Conservation (phyloP, 2,329 filamentous ascomycete species). For the Calycina marina region DNA sequence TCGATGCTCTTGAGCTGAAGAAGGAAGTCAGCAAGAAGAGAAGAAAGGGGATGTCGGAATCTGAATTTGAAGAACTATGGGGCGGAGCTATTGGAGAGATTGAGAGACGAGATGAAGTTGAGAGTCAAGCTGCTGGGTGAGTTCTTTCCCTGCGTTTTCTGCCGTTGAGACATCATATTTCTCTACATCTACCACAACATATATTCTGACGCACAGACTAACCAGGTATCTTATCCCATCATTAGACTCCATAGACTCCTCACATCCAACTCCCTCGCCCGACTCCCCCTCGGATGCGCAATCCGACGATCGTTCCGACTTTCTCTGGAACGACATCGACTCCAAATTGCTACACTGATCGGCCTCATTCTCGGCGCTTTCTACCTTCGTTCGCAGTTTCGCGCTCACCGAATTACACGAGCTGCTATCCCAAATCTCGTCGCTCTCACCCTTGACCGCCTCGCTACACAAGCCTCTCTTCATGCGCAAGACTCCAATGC, state of each 20-base stretch:
- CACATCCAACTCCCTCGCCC: slow-evolving; percentile 79
- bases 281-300: slow-evolving; percentile 74
- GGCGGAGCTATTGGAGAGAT: slow-evolving; percentile 60
- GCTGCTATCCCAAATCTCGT: slow-evolving; percentile 66
- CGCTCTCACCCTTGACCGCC: slow-evolving; percentile 65
- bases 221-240: slow-evolving; percentile 64
- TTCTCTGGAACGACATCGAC: slow-evolving; percentile 74
- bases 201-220: slow-evolving; percentile 54
- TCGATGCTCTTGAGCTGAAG: slow-evolving; percentile 58
- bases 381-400: slow-evolving; percentile 52
- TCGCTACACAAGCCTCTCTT: slow-evolving; percentile 73
- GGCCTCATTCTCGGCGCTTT: slow-evolving; percentile 32
- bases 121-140: slow-evolving; percentile 38
- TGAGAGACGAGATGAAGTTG: slow-evolving; percentile 44
- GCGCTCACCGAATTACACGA: slow-evolving; percentile 47
- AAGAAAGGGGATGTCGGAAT: slow-evolving; percentile 68
- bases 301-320: slow-evolving; percentile 64
- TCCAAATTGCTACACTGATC: slow-evolving; percentile 59
- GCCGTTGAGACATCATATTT: slow-evolving; percentile 5
- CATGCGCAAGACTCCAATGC: slow-evolving; percentile 47
- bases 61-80: slow-evolving; percentile 88
- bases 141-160: slow-evolving; percentile 17
- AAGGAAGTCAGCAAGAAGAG: slow-evolving; percentile 59
- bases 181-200: slow-evolving; percentile 25
- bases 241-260: slow-evolving; percentile 60